phyloP scores from a whole-genome alignment of 768 basidiomycete genomes.

The Lyophyllum shimeji region DNA sequence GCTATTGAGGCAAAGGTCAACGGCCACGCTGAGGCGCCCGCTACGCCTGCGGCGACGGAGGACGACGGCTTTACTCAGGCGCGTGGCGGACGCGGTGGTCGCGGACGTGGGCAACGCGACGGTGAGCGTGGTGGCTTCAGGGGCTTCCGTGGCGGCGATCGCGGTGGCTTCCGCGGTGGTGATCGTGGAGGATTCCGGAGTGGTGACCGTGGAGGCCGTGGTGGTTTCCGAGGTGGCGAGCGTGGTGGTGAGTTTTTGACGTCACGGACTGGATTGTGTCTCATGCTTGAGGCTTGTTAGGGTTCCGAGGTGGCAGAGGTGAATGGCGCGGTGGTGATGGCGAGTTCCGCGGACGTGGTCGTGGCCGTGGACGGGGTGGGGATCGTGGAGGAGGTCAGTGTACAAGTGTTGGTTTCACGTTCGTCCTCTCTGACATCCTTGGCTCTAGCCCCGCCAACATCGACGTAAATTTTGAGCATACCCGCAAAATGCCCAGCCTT shows the following conservation, averaged over 20 bases:
- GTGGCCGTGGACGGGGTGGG: conserved; percentile 33
- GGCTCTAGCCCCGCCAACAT: conserved; percentile 17
- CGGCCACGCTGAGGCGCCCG: conserved; percentile 23
- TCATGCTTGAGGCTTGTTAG: conserved; percentile 14
- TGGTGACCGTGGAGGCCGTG: conserved; percentile 28
- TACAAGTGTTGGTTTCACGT: background rate
- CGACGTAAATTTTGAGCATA: conserved; percentile 15
- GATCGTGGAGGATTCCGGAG: conserved; percentile 44
- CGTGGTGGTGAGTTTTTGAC: conserved; percentile 31
- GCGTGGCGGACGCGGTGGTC: conserved; percentile 45
- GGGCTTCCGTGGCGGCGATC: conserved; percentile 22
- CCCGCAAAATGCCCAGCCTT: conserved; percentile 2
- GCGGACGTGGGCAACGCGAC: conserved; percentile 38
- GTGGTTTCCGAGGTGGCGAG: background rate
- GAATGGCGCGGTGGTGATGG: conserved; percentile 50
- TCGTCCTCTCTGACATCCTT: background rate
- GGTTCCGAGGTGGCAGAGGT: conserved; percentile 38
- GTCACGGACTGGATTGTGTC: background rate
- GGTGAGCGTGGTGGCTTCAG: conserved; percentile 26
- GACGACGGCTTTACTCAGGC: conserved; percentile 65
- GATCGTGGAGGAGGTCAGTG: conserved; percentile 39
- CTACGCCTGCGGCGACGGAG: conserved; percentile 32
- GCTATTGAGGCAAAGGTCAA: conserved; percentile 28
- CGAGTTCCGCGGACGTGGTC: conserved; percentile 44
- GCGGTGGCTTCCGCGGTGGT: conserved; percentile 48